Evolutionary conservation across 352 stramenopile species (phyloP), one percentile per base, ranked within the genome.

Genomic region (Globisporangium acanthophoron): DNA sequence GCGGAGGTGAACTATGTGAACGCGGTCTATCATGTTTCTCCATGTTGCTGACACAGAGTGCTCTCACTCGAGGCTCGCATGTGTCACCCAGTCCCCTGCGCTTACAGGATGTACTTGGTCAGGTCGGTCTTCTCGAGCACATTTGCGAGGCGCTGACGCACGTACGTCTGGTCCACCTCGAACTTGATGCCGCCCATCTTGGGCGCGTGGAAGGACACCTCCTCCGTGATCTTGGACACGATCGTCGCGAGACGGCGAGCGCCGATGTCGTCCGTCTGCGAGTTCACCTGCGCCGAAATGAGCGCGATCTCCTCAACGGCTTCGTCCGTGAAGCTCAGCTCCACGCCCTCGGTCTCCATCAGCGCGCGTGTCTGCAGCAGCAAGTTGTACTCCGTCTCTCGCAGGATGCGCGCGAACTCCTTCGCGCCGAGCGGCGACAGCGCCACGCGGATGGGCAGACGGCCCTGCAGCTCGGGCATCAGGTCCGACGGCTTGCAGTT

Each of bases 381-480:
- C 55, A 99, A 75, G 74, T 99, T 99, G 67, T 86, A 72, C 57
- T 80, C 96, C 69, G 83, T 93, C 74, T 99, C 96, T 20, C 94
- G 99, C 9, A 99, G 73, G 61, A 99, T 99, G 66, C 94, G 92
- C 75, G 98, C 98, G 59, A 99, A 91, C 74, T 99, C 96, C 24
- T 97, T 80, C 59, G 98, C 94, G n/a, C 95, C 98, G 6, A 99
- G 78, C 15, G 92, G 93, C 40, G 97, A 89, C 33, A 99, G 88
- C 59, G 98, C 92, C 29, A 99, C 97, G 53, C 97, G 93, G 79
- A 99, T 99, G 0, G 97, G 97, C 51, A 99, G 82, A 16, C 97
- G 87, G 29, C 97, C 97, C 69, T 99, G 97, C 18, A 99, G 67
- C 69, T 99, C 97, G 6, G 97, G 92, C 63, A 99, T 90, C 62